Evolutionary conservation across 2,329 filamentous ascomycete species (phyloP).

Genomic region (Metarhizium anisopliae): DNA sequence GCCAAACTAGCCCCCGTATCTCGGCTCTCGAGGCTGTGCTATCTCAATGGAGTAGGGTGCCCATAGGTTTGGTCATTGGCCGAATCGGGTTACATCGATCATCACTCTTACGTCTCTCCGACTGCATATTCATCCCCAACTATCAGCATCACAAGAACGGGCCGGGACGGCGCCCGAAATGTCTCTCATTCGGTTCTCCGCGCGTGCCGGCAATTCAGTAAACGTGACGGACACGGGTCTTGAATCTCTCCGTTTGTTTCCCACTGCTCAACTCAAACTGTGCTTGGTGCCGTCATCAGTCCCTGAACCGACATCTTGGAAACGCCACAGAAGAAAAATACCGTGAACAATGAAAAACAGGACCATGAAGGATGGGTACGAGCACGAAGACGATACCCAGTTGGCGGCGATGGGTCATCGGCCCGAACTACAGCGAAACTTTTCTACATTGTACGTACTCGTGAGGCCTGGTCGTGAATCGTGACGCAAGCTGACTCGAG

Average conservation of each 20-base stretch:
- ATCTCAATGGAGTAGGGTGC: too few relatives aligned
- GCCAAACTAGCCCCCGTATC: too few relatives aligned
- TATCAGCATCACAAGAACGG: neutral
- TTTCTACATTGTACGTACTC: conserved; percentile 14
- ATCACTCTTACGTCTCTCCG: neutral
- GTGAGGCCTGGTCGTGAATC: neutral
- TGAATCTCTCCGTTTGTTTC: too few relatives aligned
- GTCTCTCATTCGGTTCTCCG: neutral
- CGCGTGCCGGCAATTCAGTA: neutral
- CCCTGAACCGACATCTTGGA: neutral
- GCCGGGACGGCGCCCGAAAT: neutral
- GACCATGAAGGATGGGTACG: conserved; percentile 9
- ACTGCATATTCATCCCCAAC: too few relatives aligned
- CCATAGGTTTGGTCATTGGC: too few relatives aligned
- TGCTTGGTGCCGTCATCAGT: neutral
- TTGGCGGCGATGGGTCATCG: conserved; percentile 16
- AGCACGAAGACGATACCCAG: conserved; percentile 15
- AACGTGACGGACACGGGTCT: too few relatives aligned
- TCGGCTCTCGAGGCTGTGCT: too few relatives aligned
- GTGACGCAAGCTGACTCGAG: neutral
- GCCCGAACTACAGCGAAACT: conserved; percentile 16
- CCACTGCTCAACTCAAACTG: too few relatives aligned
- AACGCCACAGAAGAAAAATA: neutral
- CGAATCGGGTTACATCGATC: neutral
- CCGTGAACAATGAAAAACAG: neutral